Base-by-base conservation (phyloP, 495 filamentous ascomycete genomes). In the Monascus purpureus region DNA sequence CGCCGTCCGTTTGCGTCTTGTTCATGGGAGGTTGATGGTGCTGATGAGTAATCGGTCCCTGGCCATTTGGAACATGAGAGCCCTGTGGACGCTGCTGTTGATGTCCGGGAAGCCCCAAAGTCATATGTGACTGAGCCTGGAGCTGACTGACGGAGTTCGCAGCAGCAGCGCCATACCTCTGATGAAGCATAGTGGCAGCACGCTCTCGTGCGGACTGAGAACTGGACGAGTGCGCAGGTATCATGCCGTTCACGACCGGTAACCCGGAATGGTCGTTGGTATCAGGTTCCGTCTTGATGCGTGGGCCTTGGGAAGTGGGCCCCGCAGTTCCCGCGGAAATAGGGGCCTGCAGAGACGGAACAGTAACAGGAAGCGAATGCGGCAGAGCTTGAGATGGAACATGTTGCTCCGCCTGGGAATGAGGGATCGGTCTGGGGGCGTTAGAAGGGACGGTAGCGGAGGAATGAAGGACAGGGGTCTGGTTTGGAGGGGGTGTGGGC, bases 221-320 rank as follows among this genome's bases (percentile, higher is more conserved):
- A 51, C 67, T 56, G 30, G 54, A 46, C 8, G 58, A 39, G 28
- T 50, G 47, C 24, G 37, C 41, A 54, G 55, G 25, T 55, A 42
- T 57, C 40, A 47, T 52, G 27, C 45, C 45, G 37, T 46, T 53
- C 47, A 53, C 56, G 24, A 43, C 42, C 2, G 61, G 45, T 50
- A 64, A 48, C 26, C 52, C 55, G 20, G 61, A 47, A 33, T 60
- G 56, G 16, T 58, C 65, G 27, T 70, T 67, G 11, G 63, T 37
- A n/a, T 68, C 74, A 12, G 79, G 75, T 46, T 93, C 87, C 1
- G 65, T 57, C 57, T 94, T 94, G 55, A 93, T 75, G 14, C 63
- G 65, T 33, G 60, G 50, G 1, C 53, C 45, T 28, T 62, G 60
- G 11, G 53, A 55, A 50, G 69, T 60, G 11, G 51, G 33, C 14